Conservation (phyloP, 352 stramenopile genomes). For the Peronospora destructor region DNA sequence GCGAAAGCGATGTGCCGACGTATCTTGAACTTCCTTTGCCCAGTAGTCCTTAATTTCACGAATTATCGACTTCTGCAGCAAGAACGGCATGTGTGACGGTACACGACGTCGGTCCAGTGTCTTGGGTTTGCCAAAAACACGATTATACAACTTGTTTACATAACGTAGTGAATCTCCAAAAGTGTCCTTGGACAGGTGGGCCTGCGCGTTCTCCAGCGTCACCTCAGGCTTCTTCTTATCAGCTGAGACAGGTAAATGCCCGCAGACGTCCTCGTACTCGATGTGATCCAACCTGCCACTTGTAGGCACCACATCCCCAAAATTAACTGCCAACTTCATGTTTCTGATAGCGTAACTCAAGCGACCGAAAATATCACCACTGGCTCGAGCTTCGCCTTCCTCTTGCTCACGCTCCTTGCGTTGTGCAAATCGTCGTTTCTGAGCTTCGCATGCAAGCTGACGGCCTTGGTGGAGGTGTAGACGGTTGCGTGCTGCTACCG, state of each 20-base stretch:
- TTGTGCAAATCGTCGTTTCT: conserved; percentile 41
- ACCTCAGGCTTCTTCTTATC: conserved; percentile 19
- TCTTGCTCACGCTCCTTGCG: conserved; percentile 25
- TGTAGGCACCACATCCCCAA: conserved; percentile 35
- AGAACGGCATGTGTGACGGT: conserved; percentile 92
- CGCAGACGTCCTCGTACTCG: conserved; percentile 69
- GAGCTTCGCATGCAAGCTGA: conserved; percentile 57
- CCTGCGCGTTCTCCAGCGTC: conserved; percentile 30
- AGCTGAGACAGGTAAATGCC: conserved; percentile 6
- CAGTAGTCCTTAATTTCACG: conserved; percentile 86
- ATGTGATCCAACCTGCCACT: conserved; percentile 51
- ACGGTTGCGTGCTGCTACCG: no score
- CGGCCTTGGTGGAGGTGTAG: conserved; percentile 26
- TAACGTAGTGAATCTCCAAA: conserved; percentile 89
- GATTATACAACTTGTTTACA: conserved; percentile 90
- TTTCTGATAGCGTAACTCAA: conserved; percentile 14
- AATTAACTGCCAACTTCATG: conserved; percentile 30
- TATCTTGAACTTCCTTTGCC: conserved; percentile 62
- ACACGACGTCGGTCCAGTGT: conserved; percentile 63
- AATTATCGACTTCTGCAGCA: conserved; percentile 86
- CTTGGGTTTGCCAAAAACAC: conserved; percentile 68
- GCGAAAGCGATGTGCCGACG: conserved; percentile 86
- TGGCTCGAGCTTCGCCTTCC: conserved; percentile 12
- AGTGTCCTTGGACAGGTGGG: conserved; percentile 79
- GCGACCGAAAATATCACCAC: conserved; percentile 10